phyloP scores from a whole-genome alignment of 495 filamentous ascomycete species.

The Aspergillus taichungensis region DNA sequence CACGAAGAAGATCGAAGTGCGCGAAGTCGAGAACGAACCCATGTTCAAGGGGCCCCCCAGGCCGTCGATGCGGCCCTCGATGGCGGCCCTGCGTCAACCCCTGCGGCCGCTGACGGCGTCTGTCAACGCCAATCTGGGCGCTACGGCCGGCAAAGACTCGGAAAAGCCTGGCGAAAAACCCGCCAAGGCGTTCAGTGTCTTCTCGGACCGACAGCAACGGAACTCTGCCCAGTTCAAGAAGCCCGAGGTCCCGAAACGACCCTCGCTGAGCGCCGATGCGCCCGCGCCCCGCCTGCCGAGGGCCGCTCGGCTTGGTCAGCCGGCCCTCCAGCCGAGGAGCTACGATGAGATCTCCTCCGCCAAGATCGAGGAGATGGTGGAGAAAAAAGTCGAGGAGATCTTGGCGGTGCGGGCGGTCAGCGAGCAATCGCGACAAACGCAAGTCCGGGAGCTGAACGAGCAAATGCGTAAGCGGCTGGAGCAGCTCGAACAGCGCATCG shows the following conservation, averaged over 20 bases:
- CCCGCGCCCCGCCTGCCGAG: constrained; percentile 20
- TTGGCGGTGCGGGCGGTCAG: constrained; percentile 57
- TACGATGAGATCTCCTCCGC: constrained; percentile 54
- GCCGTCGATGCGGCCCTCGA: constrained; percentile 30
- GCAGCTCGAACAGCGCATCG: constrained; percentile 73
- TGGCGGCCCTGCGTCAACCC: constrained; percentile 57
- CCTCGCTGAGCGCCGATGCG: constrained; percentile 32
- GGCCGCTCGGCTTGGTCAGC: constrained; percentile 19
- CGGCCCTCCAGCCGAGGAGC: constrained; percentile 16
- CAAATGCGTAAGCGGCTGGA: constrained; percentile 75
- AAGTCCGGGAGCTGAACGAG: constrained; percentile 55
- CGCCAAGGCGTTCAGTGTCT: constrained; percentile 73
- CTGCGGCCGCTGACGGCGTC: constrained; percentile 59
- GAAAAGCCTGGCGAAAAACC: constrained; percentile 58
- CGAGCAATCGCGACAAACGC: constrained; percentile 39
- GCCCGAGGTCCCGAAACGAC: constrained; percentile 26
- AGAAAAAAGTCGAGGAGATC: constrained; percentile 83
- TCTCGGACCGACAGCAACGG: constrained; percentile 54
- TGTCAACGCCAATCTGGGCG: constrained; percentile 49
- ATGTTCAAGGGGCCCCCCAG: constrained; percentile 66
- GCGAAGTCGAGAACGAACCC: constrained; percentile 88
- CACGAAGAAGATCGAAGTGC: constrained; percentile 92
- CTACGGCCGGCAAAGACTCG: constrained; percentile 37
- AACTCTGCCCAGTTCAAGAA: constrained; percentile 30
- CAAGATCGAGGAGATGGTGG: constrained; percentile 84